Conservation (phyloP, 768 basidiomycete species). For the Auricularia auricula-judae region DNA sequence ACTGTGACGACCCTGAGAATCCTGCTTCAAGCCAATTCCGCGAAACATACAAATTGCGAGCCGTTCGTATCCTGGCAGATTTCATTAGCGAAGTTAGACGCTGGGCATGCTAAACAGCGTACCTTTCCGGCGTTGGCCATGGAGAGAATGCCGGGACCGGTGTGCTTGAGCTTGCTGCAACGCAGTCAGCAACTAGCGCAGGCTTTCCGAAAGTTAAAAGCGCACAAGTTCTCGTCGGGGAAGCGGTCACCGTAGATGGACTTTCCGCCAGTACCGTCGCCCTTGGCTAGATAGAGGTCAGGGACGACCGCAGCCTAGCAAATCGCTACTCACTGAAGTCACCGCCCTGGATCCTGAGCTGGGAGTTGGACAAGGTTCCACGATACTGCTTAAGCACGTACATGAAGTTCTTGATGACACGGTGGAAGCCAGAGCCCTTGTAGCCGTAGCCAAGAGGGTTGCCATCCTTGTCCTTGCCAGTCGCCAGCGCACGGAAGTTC, state of each 20-base stretch:
- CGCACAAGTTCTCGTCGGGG: constrained; percentile 90
- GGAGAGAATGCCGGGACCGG: constrained; percentile 73
- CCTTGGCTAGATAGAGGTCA: constrained; percentile 38
- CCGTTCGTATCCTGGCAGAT: constrained; percentile 82
- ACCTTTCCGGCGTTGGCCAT: constrained; percentile 75
- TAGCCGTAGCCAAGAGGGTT: constrained; percentile 76
- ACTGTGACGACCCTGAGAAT: constrained; percentile 33
- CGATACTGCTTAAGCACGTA: constrained; percentile 15
- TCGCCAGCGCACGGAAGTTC: constrained; percentile 92
- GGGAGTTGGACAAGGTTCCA: not conserved
- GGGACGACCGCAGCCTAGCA: not conserved
- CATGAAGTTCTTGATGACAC: constrained; percentile 93
- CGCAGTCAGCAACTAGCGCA: not conserved
- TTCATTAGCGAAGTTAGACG: not conserved
- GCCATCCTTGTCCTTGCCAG: constrained; percentile 72
- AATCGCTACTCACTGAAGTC: constrained; percentile 71
- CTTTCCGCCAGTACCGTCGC: constrained; percentile 90
- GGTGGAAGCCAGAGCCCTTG: constrained; percentile 94
- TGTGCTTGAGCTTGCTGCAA: constrained; percentile 87
- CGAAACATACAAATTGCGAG: constrained; percentile 70
- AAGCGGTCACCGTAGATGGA: constrained; percentile 89
- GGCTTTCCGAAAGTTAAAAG: constrained; percentile 12
- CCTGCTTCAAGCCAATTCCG: too few relatives aligned
- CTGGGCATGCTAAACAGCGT: not conserved
- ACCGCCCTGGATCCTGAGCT: constrained; percentile 84